Evolutionary conservation across 176 grass and related monocot genomes (phyloP).

Genomic region (Cenchrus fungigraminus): DNA sequence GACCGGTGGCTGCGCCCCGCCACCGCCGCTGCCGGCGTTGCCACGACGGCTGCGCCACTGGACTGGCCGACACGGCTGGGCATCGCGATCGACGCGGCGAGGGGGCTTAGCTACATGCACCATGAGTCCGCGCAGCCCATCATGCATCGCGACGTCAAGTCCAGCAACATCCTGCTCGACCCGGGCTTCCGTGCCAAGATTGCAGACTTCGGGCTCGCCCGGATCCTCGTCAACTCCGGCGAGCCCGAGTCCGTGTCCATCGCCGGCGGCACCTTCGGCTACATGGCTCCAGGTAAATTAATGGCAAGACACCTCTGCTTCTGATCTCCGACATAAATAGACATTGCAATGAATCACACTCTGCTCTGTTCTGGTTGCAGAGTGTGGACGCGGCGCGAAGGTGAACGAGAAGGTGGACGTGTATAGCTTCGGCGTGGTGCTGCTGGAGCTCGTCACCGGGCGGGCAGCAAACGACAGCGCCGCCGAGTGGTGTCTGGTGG

Average conservation of each 20-base stretch:
- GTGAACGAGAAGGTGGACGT: slow-evolving; percentile 77
- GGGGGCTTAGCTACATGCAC: slow-evolving; percentile 70
- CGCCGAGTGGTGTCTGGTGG: slow-evolving; percentile 39
- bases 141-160: slow-evolving; percentile 78
- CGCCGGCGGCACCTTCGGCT: slow-evolving; percentile 63
- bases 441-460: slow-evolving; percentile 63
- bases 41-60: neutral
- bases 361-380: slow-evolving; percentile 27
- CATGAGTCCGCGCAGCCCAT: slow-evolving; percentile 44
- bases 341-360: neutral
- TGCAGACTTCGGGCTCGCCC: slow-evolving; percentile 72
- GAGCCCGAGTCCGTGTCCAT: slow-evolving; percentile 47
- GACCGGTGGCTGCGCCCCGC: slow-evolving; percentile 55
- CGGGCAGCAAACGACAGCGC: slow-evolving; percentile 43
- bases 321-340: no score
- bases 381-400: slow-evolving; percentile 41
- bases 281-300: slow-evolving; percentile 73
- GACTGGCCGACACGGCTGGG: slow-evolving; percentile 64
- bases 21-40: neutral
- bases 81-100: slow-evolving; percentile 66
- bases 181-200: slow-evolving; percentile 55
- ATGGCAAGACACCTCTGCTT: neutral
- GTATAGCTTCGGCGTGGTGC: slow-evolving; percentile 82
- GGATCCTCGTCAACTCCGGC: slow-evolving; percentile 51
- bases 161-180: slow-evolving; percentile 81